Conservation (phyloP, 768 basidiomycete genomes). For the Dictyophora rubrovolvata region DNA sequence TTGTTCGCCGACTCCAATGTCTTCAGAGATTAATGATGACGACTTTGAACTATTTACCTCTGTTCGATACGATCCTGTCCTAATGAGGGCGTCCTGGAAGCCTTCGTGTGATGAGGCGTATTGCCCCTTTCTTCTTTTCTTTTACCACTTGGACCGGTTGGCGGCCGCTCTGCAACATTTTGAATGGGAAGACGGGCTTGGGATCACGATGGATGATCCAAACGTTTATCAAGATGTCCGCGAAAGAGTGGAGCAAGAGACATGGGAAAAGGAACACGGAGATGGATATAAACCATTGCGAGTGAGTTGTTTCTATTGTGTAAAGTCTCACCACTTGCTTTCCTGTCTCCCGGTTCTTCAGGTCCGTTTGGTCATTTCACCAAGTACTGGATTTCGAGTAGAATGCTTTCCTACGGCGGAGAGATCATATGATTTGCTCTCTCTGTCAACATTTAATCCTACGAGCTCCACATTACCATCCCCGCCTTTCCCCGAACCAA, state of each 20-base stretch:
- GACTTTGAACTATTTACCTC: conserved; percentile 38
- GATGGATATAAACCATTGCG: background rate
- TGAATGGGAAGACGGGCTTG: conserved; percentile 34
- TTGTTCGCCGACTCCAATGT: background rate
- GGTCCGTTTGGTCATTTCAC: conserved; percentile 10
- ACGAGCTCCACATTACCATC: conserved; percentile 14
- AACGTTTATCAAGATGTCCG: conserved; percentile 25
- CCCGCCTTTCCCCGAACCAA: conserved; percentile 5
- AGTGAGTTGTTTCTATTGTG: conserved; percentile 5
- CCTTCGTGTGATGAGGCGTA: conserved; percentile 35
- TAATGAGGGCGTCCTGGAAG: conserved; percentile 47
- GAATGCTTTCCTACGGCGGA: conserved; percentile 18
- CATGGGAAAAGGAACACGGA: conserved; percentile 18
- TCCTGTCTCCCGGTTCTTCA: conserved; percentile 9
- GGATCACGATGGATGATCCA: conserved; percentile 21
- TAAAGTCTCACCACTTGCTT: conserved; percentile 19
- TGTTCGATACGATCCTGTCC: conserved; percentile 45
- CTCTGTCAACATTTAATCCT: conserved; percentile 21
- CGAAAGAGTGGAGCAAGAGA: conserved; percentile 36
- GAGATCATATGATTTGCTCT: conserved; percentile 29
- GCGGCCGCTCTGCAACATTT: conserved; percentile 38
- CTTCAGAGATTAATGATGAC: background rate
- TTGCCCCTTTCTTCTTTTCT: conserved; percentile 52
- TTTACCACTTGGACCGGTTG: conserved; percentile 53
- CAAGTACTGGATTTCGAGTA: background rate